phyloP scores from a whole-genome alignment of 306 rosid species.

The Rubus parviflorus region DNA sequence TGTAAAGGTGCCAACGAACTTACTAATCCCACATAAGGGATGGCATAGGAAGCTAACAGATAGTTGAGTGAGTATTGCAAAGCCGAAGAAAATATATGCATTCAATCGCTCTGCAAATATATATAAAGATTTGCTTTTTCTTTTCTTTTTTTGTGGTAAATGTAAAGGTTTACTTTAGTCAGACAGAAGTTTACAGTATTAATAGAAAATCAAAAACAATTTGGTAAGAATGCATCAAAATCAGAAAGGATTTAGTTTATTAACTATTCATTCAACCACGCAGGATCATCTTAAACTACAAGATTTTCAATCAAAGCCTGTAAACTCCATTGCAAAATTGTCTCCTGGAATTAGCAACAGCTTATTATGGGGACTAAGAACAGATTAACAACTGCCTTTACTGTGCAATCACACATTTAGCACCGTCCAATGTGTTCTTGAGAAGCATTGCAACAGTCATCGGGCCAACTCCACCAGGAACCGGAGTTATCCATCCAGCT shows the following conservation, averaged over 20 bases:
- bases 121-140: too few relatives aligned
- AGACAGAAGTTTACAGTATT: neutral
- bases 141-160: neutral
- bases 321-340: neutral
- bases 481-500: conserved; percentile 91
- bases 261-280: neutral
- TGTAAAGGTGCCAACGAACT: conserved; percentile 31
- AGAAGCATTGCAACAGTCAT: conserved; percentile 92
- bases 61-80: conserved; percentile 15
- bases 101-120: too few relatives aligned
- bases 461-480: conserved; percentile 96
- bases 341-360: neutral
- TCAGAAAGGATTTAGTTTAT: neutral
- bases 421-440: conserved; percentile 81
- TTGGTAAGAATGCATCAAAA: neutral
- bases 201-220: neutral
- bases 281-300: neutral
- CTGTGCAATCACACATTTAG: conserved; percentile 54
- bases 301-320: neutral
- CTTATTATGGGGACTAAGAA: neutral
- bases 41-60: conserved; percentile 7
- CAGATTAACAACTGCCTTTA: conserved; percentile 17
- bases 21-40: conserved; percentile 28
- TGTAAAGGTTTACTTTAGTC: neutral
- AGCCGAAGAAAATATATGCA: neutral